These are phyloP conservation scores for Truncatella angustata DNA, from an alignment of 2,329 filamentous ascomycete genomes.

Conservation along the genomic window DNA sequence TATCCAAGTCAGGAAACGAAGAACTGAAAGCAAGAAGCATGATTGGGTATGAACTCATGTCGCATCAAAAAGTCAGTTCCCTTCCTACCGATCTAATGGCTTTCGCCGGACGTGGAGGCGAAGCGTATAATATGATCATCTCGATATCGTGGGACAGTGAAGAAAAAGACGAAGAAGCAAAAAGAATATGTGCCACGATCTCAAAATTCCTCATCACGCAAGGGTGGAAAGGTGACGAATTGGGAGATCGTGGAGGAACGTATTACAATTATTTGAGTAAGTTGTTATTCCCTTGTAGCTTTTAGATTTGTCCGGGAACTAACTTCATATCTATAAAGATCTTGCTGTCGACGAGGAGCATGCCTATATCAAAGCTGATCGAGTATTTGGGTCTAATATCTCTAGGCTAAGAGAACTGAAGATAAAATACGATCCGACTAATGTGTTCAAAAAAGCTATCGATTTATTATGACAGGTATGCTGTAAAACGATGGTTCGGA, in stretches of 20 bases:
- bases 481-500: no score
- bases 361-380: conserved; percentile 15
- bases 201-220: conserved; percentile 14
- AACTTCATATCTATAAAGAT: not conserved
- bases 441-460: conserved; percentile 30
- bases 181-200: conserved; percentile 34
- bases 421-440: conserved; percentile 30
- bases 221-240: conserved; percentile 5
- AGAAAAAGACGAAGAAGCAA: conserved; percentile 33
- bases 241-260: conserved; percentile 6
- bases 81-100: conserved; percentile 36
- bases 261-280: conserved; percentile 12
- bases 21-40: conserved; percentile 27
- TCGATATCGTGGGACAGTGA: conserved; percentile 38
- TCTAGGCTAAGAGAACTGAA: conserved; percentile 30
- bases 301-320: not conserved
- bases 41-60: conserved; percentile 40
- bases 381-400: conserved; percentile 31
- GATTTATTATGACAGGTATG: no score
- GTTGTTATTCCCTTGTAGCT: not conserved
- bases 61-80: conserved; percentile 35
- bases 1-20: conserved; percentile 19
- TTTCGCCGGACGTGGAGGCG: conserved; percentile 40
- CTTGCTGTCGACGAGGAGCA: conserved; percentile 4
- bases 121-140: conserved; percentile 41